These are phyloP conservation scores for Talaromyces sp. DNA, from an alignment of 2,329 filamentous ascomycete species.

Conservation along the genomic window DNA sequence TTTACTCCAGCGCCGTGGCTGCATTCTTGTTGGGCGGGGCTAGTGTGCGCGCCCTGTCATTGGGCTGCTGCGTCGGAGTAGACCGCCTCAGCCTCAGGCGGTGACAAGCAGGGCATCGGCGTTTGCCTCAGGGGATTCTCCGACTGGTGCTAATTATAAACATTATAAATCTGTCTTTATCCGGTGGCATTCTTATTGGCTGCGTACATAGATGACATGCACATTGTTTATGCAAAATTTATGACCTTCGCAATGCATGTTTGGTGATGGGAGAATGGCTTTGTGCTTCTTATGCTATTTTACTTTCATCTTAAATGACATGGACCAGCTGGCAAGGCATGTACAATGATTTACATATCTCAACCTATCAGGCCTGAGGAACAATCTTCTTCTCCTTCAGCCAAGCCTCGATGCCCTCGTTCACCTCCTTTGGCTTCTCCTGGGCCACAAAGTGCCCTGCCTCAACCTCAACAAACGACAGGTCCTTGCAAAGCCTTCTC, in stretches of 20 bases:
- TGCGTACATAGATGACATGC: not conserved
- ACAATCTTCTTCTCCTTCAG: not conserved
- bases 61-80: not conserved
- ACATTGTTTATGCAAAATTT: not conserved
- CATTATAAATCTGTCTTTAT: no score
- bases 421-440: not conserved
- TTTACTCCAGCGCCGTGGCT: not conserved
- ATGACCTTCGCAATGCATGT: not conserved
- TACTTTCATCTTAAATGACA: not conserved
- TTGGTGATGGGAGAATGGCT: not conserved
- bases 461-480: not conserved
- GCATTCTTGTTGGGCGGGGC: not conserved
- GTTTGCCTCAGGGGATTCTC: not conserved
- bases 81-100: not conserved
- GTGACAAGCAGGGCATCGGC: not conserved
- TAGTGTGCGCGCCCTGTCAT: not conserved
- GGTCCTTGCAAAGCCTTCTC: not conserved
- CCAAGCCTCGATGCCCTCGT: not conserved
- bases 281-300: not conserved
- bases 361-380: not conserved
- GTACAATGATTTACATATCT: not conserved
- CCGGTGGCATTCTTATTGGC: not conserved
- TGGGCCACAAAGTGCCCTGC: not conserved
- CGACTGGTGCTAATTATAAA: not conserved
- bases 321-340: not conserved